These are phyloP conservation scores for Wickerhamomyces strasburgensis DNA, from an alignment of 805 yeast genomes.

Conservation along the genomic window DNA sequence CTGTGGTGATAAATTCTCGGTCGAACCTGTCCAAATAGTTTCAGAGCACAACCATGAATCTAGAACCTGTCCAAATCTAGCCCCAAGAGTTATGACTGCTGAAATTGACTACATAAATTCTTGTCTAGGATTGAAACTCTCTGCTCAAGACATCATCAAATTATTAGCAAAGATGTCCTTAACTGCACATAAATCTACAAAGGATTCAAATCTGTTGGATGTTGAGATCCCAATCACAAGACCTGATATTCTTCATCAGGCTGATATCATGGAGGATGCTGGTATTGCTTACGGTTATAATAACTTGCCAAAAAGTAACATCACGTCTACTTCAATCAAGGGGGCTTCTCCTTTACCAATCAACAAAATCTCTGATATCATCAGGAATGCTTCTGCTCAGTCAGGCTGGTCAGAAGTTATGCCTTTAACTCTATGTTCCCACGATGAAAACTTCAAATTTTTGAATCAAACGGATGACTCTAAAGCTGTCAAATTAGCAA, in stretches of 20 bases:
- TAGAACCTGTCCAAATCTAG: conserved; percentile 69
- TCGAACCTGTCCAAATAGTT: conserved; percentile 85
- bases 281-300: conserved; percentile 95
- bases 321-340: conserved; percentile 68
- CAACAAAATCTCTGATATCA: conserved; percentile 85
- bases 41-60: conserved; percentile 76
- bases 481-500: conserved; percentile 84
- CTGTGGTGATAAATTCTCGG: conserved; percentile 71
- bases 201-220: conserved; percentile 36
- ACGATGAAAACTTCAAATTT: conserved; percentile 92
- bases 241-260: conserved; percentile 92
- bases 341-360: conserved; percentile 87
- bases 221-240: conserved; percentile 86
- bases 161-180: conserved; percentile 81
- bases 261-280: conserved; percentile 98
- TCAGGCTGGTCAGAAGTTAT: conserved; percentile 94
- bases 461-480: conserved; percentile 71
- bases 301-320: conserved; percentile 73
- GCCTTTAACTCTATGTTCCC: conserved; percentile 94
- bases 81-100: conserved; percentile 64
- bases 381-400: conserved; percentile 87
- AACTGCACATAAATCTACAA: conserved; percentile 47
- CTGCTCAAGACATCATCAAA: conserved; percentile 60
- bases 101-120: conserved; percentile 85
- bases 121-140: conserved; percentile 77